Percentiles rank a stretch among this genome's conserved stretches.
Conservation (phyloP, 2,329 filamentous ascomycete genomes). For the Epichloe baconii region DNA sequence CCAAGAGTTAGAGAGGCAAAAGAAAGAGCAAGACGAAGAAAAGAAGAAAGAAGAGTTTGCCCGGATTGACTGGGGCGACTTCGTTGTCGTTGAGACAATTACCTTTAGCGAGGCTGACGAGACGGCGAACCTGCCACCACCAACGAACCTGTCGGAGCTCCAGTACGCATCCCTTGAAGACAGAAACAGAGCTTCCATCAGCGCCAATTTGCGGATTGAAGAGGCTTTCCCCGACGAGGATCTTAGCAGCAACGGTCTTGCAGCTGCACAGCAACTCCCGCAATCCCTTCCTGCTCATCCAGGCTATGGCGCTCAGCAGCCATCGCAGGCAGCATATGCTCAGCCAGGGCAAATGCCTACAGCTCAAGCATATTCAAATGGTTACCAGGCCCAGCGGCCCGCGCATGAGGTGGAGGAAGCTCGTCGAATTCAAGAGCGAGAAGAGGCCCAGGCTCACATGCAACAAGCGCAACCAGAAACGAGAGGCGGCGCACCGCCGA, state of each 20-base stretch:
- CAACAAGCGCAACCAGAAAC: constrained; percentile 71
- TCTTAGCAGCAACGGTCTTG: constrained; percentile 33
- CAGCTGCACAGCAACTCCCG: constrained; percentile 21
- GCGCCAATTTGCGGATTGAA: constrained; percentile 73
- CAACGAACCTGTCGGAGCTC: constrained; percentile 78
- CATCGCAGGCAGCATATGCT: constrained; percentile 15
- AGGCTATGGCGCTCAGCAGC: constrained; percentile 26
- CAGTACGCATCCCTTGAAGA: constrained; percentile 92
- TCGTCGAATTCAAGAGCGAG: constrained; percentile 48
- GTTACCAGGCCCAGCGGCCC: constrained; percentile 20
- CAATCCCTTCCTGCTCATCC: constrained; percentile 33
- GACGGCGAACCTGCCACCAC: constrained; percentile 70
- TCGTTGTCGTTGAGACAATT: constrained; percentile 89
- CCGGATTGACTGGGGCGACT: constrained; percentile 96
- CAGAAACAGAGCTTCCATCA: constrained; percentile 80
- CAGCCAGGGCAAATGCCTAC: constrained; percentile 26
- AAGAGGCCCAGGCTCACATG: constrained; percentile 47
- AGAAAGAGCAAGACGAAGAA: constrained; percentile 79
- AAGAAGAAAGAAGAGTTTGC: constrained; percentile 64
- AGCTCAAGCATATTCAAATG: constrained; percentile 17
- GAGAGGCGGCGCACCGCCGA: constrained; percentile 51
- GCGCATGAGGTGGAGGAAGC: constrained; percentile 50
- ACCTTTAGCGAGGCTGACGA: constrained; percentile 85
- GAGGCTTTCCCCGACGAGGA: constrained; percentile 82
- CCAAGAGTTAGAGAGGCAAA: constrained; percentile 72